phyloP scores from a whole-genome alignment of 2,329 filamentous ascomycete genomes.

The Cercospora zeae-maydis region DNA sequence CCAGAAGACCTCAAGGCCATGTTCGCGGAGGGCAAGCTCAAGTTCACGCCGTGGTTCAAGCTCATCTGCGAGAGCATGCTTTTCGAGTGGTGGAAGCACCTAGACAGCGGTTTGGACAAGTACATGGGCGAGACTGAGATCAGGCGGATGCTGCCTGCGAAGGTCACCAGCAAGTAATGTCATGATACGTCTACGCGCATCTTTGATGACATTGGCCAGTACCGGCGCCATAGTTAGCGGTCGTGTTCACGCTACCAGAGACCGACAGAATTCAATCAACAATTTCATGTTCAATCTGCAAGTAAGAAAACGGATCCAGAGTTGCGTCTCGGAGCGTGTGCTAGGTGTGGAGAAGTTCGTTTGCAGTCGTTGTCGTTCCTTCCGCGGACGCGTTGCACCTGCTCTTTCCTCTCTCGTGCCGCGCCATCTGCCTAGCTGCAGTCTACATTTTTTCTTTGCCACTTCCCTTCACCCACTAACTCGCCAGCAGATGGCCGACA shows the following conservation, averaged over 20 bases:
- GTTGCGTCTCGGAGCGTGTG: not conserved
- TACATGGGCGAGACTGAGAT: slow-evolving; percentile 85
- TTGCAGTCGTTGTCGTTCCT: not conserved
- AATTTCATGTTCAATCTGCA: not conserved
- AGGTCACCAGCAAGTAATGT: not conserved
- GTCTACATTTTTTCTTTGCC: not conserved
- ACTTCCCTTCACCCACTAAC: not conserved
- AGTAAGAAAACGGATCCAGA: not conserved
- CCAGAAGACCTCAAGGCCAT: slow-evolving; percentile 77
- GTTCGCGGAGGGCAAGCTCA: slow-evolving; percentile 74
- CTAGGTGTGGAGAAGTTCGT: not conserved
- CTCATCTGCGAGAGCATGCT: slow-evolving; percentile 97
- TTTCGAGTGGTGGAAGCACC: slow-evolving; percentile 93
- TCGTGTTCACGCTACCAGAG: slow-evolving; percentile 6
- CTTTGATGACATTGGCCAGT: not conserved
- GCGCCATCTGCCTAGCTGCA: not conserved
- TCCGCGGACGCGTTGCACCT: not conserved
- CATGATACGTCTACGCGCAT: too few relatives aligned
- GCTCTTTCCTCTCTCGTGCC: not conserved
- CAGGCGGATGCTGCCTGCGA: slow-evolving; percentile 63
- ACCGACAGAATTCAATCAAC: slow-evolving; percentile 7
- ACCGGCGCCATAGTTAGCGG: not conserved
- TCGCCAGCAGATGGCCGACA: not conserved
- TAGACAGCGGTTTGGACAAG: slow-evolving; percentile 76
- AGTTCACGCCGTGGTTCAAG: slow-evolving; percentile 99